A percentile compares a stretch with the other conserved stretches of the same genome.
phyloP scores from a whole-genome alignment of 495 filamentous ascomycete species.

The Penicillium longicatenatum region DNA sequence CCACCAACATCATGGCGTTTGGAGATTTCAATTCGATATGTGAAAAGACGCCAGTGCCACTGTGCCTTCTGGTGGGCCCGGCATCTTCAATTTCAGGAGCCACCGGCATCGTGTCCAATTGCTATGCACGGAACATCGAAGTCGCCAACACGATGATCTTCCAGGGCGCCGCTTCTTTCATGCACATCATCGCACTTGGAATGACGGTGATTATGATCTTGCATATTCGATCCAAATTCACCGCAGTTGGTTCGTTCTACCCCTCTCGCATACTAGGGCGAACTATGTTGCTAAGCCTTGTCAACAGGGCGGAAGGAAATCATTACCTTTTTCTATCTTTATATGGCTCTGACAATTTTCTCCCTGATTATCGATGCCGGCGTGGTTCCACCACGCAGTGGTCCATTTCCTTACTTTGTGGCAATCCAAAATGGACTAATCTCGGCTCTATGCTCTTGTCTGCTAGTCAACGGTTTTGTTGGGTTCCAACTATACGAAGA shows the following conservation, averaged over 20 bases:
- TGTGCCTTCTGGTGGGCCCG: slow-evolving; percentile 83
- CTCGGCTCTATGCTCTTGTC: slow-evolving; percentile 85
- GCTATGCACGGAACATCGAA: slow-evolving; percentile 93
- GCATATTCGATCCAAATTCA: slow-evolving; percentile 95
- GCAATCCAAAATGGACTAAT: slow-evolving; percentile 85
- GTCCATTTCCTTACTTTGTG: slow-evolving; percentile 85
- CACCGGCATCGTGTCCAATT: slow-evolving; percentile 82
- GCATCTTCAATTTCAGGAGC: slow-evolving; percentile 62
- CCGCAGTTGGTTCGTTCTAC: slow-evolving; percentile 82
- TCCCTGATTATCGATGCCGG: slow-evolving; percentile 93
- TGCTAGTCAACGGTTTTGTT: slow-evolving; percentile 96
- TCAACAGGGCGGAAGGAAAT: slow-evolving; percentile 94
- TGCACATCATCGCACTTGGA: slow-evolving; percentile 85
- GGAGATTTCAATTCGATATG: slow-evolving; percentile 89
- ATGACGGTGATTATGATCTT: slow-evolving; percentile 98
- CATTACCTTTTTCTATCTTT: slow-evolving; percentile 95
- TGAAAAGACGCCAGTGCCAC: slow-evolving; percentile 76
- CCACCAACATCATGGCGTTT: slow-evolving; percentile 69
- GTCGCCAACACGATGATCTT: slow-evolving; percentile 98
- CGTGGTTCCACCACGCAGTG: slow-evolving; percentile 80
- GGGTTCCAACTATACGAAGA: slow-evolving; percentile 99
- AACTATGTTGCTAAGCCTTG: slow-evolving; percentile 14
- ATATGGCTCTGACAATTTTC: slow-evolving; percentile 82
- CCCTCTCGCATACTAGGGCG: background rate
- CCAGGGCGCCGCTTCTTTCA: slow-evolving; percentile 86